phyloP scores from a whole-genome alignment of 1,139 yeast species.

The Yamadazyma friedrichii region DNA sequence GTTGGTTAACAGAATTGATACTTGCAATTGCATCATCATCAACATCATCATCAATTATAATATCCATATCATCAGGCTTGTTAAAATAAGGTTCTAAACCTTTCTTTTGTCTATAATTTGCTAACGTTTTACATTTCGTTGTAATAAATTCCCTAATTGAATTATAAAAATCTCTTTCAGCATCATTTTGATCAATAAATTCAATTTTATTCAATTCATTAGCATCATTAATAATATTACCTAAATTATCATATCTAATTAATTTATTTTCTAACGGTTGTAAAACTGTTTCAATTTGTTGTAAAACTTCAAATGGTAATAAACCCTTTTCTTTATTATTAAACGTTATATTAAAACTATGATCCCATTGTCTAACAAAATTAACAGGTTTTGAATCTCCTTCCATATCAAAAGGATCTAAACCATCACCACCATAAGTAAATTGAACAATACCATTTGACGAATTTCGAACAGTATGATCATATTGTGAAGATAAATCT shows the following conservation, averaged over 20 bases:
- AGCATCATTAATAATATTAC: slow-evolving; percentile 44
- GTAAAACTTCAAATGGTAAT: slow-evolving; percentile 67
- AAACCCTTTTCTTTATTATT: slow-evolving; percentile 55
- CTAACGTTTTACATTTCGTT: slow-evolving; percentile 57
- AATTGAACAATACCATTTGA: slow-evolving; percentile 96
- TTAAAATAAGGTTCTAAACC: slow-evolving; percentile 35
- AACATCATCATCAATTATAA: slow-evolving; percentile 14
- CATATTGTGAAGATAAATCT: slow-evolving; percentile 92
- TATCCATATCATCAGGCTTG: slow-evolving; percentile 41
- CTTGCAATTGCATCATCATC: slow-evolving; percentile 47
- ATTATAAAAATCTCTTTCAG: slow-evolving; percentile 78
- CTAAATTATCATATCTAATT: slow-evolving; percentile 71
- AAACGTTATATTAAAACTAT: slow-evolving; percentile 73
- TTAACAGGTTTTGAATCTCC: slow-evolving; percentile 98
- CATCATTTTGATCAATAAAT: slow-evolving; percentile 77
- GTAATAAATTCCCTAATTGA: slow-evolving; percentile 66
- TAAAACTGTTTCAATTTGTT: slow-evolving; percentile 55
- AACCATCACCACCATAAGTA: slow-evolving; percentile 97
- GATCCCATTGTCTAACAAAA: slow-evolving; percentile 93
- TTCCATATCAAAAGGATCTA: slow-evolving; percentile 98
- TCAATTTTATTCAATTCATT: slow-evolving; percentile 47
- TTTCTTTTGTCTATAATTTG: slow-evolving; percentile 54
- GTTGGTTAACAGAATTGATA: slow-evolving; percentile 62
- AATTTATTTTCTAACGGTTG: slow-evolving; percentile 60
- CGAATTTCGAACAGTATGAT: slow-evolving; percentile 91